Percentiles rank a stretch among this genome's conserved stretches.
Evolutionary conservation across 495 filamentous ascomycete genomes (phyloP).

Genomic region (Tuber umbilicatum): DNA sequence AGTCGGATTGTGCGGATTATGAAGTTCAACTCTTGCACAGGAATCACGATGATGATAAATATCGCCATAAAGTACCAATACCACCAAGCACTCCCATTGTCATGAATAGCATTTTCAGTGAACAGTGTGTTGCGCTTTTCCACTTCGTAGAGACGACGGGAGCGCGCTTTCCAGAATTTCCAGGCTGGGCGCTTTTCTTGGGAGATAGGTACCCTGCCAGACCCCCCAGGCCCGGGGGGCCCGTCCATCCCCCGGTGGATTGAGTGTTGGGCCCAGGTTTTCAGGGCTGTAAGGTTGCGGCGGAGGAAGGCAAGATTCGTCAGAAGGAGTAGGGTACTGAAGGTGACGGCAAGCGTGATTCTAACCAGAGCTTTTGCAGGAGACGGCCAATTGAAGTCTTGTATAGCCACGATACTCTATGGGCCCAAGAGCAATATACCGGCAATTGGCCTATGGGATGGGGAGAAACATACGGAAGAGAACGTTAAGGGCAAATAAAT

Average conservation of each 20-base stretch:
- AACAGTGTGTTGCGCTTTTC: background rate
- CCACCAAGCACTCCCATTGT: background rate
- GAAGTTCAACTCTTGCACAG: constrained; percentile 2
- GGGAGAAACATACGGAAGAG: background rate
- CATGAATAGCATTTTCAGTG: background rate
- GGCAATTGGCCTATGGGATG: background rate
- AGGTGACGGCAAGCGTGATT: background rate
- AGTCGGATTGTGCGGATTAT: background rate
- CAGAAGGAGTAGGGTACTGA: background rate
- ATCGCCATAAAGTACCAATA: background rate
- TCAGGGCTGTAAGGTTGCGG: background rate
- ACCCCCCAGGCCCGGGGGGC: background rate
- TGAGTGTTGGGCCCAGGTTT: background rate
- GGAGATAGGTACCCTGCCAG: background rate
- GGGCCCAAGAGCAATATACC: background rate
- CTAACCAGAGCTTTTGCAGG: background rate
- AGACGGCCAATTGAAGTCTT: background rate
- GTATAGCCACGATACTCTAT: background rate
- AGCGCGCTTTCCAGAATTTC: background rate
- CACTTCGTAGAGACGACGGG: background rate
- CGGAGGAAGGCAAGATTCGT: constrained; percentile 1
- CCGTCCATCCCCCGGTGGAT: background rate
- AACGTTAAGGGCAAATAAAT: constrained; percentile 3
- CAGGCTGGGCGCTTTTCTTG: background rate
- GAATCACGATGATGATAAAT: background rate